These are phyloP conservation scores for Sugiyamaella smithiae DNA, from an alignment of 805 yeast species.

Conservation along the genomic window DNA sequence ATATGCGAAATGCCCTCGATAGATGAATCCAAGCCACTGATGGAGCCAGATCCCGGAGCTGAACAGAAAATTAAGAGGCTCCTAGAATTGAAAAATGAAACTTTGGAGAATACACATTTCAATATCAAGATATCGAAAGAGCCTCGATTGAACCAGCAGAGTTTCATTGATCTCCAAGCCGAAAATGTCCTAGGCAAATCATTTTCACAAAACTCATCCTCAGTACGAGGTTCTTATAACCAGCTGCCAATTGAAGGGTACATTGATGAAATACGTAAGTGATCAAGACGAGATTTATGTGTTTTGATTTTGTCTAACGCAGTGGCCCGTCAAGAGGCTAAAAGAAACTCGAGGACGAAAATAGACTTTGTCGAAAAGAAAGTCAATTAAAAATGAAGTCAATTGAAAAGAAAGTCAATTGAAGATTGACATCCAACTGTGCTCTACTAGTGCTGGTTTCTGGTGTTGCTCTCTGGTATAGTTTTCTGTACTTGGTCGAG, in stretches of 20 bases:
- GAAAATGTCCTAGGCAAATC: not conserved
- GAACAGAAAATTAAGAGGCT: not conserved
- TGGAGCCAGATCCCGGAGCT: not conserved
- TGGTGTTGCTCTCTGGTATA: too few species aligned
- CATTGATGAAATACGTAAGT: not conserved
- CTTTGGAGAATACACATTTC: not conserved
- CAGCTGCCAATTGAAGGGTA: not conserved
- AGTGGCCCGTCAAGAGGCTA: not conserved
- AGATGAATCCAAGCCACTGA: not conserved
- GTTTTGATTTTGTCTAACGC: too few species aligned
- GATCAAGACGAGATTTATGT: too few species aligned
- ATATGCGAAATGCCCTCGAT: not conserved
- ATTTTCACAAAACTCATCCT: not conserved
- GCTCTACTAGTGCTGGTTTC: too few species aligned
- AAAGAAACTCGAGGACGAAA: not conserved
- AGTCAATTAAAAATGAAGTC: too few species aligned
- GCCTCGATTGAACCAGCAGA: not conserved
- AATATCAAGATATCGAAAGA: not conserved
- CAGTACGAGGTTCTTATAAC: not conserved
- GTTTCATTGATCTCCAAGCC: not conserved
- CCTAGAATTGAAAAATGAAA: not conserved
- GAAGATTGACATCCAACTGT: too few species aligned
- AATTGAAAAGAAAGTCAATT: too few species aligned
- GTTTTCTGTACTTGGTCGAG: too few species aligned
- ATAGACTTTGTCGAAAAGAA: conserved; percentile 4